Evolutionary conservation across 2,329 filamentous ascomycete genomes (phyloP).

Genomic region (Tetracladium maxilliforme): DNA sequence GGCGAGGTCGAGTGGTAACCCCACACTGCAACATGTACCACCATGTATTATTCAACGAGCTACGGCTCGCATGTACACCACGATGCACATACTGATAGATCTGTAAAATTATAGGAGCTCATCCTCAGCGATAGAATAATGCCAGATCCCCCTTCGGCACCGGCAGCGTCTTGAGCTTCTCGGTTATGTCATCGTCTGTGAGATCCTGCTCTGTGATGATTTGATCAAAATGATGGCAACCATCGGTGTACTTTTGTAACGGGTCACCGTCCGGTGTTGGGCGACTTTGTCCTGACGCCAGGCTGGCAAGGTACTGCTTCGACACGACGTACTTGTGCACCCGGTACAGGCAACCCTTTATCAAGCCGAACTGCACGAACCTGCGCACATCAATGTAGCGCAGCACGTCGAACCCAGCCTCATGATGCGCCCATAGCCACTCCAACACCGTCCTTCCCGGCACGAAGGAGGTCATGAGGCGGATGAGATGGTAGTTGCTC

Average conservation of each 20-base stretch:
- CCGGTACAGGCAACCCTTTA: conserved; percentile 87
- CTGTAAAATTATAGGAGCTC: too few relatives aligned
- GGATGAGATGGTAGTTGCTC: conserved; percentile 53
- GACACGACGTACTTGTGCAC: conserved; percentile 82
- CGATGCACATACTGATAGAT: too few relatives aligned
- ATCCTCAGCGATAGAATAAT: conserved; percentile 34
- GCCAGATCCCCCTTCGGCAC: conserved; percentile 38
- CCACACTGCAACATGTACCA: too few relatives aligned
- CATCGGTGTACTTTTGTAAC: conserved; percentile 59
- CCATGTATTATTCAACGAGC: too few relatives aligned
- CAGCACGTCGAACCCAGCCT: conserved; percentile 49
- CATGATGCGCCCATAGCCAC: conserved; percentile 67
- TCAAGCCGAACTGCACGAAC: conserved; percentile 88
- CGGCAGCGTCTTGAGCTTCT: conserved; percentile 44
- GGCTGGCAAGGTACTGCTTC: conserved; percentile 40
- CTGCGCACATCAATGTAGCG: conserved; percentile 74
- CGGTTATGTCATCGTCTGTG: conserved; percentile 55
- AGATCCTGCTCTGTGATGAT: conserved; percentile 65
- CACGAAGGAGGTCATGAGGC: conserved; percentile 73
- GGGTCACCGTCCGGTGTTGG: too few relatives aligned
- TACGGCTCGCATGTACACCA: too few relatives aligned
- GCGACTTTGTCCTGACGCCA: conserved; percentile 35
- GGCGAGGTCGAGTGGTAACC: too few relatives aligned
- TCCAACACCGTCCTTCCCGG: conserved; percentile 75
- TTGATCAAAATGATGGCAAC: conserved; percentile 65